Evolutionary conservation across 2,329 filamentous ascomycete genomes (phyloP), one percentile per base, ranked within the genome.

Genomic region (Gliomastix tumulicola): DNA sequence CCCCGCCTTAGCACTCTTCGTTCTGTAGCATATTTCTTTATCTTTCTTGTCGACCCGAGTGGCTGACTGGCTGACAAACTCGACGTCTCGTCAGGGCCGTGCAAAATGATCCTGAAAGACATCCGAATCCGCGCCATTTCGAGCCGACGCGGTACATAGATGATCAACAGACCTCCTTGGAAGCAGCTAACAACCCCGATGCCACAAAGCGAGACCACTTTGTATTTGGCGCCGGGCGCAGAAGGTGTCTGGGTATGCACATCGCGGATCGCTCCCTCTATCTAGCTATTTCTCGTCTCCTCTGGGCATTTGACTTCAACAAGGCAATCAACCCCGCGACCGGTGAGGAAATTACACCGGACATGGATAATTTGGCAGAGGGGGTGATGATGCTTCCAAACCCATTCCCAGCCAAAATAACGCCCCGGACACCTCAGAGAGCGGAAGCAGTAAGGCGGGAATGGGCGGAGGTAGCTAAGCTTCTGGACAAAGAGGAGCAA

Each of bases 211-310:
- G 70, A 10, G 72, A 75, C 35, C 63, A 69, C 7, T 76, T 73
- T 49, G 63, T 60, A 0, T 79, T 76, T 37, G 74, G 75, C 20
- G 68, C 67, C 7, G 74, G 74, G 2, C 60, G 74, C 9, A 60
- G 76, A 17, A 63, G 78, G 31, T 80, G 76, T 50, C 73, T 69
- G 6, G 76, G 75, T 1, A 71, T 74, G 21, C 69, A 76, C 36
- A 57, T 79, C 4, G 71, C 70, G 0, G 66, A 71, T 38, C 62
- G 64, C 5, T 63, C 57, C 12, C 44, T 74, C n/a, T 71, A 68
- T 43, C 53, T 74, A 5, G 61, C 50, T 10, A 62, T 73, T 20
- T 58, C 68, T 6, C 58, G 67, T 4, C 56, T 74, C 19, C 47
- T 72, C 21, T 73, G 69, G 66, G 63, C 59, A 2, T 72, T 67